These are phyloP conservation scores for Elongisporangium anandrum DNA, from an alignment of 352 stramenopile species.

Conservation along the genomic window DNA sequence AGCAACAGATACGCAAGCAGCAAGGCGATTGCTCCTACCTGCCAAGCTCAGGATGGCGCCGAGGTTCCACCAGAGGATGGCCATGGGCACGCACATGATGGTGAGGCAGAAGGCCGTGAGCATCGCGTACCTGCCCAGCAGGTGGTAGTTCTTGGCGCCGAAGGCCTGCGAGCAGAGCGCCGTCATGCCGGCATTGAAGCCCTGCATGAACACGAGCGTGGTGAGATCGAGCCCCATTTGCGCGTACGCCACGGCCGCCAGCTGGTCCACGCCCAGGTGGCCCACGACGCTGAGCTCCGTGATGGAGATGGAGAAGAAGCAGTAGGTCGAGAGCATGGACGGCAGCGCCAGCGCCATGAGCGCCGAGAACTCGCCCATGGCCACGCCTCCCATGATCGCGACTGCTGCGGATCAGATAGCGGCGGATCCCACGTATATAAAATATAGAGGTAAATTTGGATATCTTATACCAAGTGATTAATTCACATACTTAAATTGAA, in stretches of 20 bases:
- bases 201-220: slow-evolving; percentile 76
- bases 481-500: too few relatives aligned
- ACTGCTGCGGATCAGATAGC: neutral
- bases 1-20: neutral
- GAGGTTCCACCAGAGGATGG: slow-evolving; percentile 72
- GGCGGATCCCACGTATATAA: neutral
- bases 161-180: slow-evolving; percentile 82
- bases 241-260: slow-evolving; percentile 76
- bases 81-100: slow-evolving; percentile 60
- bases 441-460: neutral
- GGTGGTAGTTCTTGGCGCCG: slow-evolving; percentile 73
- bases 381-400: neutral
- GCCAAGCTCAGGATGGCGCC: slow-evolving; percentile 42
- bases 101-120: slow-evolving; percentile 56
- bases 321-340: slow-evolving; percentile 59
- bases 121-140: slow-evolving; percentile 66
- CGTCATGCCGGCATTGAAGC: slow-evolving; percentile 79
- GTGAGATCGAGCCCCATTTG: slow-evolving; percentile 78
- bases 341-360: slow-evolving; percentile 57
- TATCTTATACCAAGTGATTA: too few relatives aligned
- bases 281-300: slow-evolving; percentile 81
- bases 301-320: slow-evolving; percentile 77
- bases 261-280: slow-evolving; percentile 68
- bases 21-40: neutral
- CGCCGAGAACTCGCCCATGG: slow-evolving; percentile 21